Conservation (phyloP, 73 alveolate species). For the Tetrahymena malaccensis region DNA sequence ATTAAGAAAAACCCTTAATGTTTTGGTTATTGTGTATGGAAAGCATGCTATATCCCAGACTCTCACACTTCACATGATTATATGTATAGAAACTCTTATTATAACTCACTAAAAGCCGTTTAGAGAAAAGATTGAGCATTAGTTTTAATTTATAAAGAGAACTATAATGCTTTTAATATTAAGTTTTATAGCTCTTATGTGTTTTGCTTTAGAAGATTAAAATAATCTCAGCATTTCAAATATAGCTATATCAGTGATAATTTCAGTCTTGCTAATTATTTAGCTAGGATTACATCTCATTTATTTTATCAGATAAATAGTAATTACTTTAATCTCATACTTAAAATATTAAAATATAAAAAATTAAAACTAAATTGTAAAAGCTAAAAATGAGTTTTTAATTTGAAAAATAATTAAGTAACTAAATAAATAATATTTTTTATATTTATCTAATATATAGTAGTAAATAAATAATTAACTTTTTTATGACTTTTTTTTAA, state of each 20-base stretch:
- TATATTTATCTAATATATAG: too few relatives aligned
- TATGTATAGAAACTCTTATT: not conserved
- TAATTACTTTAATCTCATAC: not conserved
- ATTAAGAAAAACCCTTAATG: not conserved
- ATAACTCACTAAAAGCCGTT: not conserved
- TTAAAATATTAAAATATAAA: not conserved
- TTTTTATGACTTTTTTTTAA: too few relatives aligned
- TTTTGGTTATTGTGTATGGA: not conserved
- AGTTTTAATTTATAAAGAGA: not conserved
- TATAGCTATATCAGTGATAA: not conserved
- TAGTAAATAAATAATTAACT: too few relatives aligned
- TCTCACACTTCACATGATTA: not conserved
- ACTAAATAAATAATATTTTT: too few relatives aligned
- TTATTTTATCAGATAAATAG: not conserved
- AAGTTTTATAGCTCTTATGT: not conserved
- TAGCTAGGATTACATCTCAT: not conserved
- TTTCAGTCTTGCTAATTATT: not conserved
- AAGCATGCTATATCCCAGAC: not conserved
- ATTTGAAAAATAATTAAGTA: not conserved
- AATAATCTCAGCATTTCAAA: not conserved
- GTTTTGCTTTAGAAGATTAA: not conserved
- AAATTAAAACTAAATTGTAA: not conserved
- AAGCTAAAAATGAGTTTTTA: not conserved
- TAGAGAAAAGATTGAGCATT: not conserved
- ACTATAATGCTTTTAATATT: not conserved